Evolutionary conservation across 2,329 filamentous ascomycete species (phyloP).

Genomic region (Coniella lustricola): DNA sequence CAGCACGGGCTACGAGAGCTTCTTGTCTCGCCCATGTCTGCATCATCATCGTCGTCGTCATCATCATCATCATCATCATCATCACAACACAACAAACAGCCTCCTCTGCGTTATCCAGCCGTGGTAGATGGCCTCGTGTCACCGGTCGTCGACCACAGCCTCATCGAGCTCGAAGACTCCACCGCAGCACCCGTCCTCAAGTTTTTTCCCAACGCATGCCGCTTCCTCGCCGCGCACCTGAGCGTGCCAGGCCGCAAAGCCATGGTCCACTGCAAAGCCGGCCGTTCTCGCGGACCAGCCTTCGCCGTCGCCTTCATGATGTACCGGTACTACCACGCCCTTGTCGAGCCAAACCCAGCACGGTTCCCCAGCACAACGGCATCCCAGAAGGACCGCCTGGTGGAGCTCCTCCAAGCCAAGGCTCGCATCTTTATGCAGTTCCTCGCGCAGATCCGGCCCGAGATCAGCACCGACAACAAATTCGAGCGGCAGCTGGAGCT

Average conservation of each 20-base stretch:
- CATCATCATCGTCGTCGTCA: background rate
- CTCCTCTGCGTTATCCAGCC: background rate
- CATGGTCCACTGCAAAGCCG: slow-evolving; percentile 2
- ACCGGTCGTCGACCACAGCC: background rate
- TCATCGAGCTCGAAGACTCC: background rate
- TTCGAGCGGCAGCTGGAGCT: background rate
- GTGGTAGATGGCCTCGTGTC: background rate
- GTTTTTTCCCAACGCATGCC: slow-evolving; percentile 1
- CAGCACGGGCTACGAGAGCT: background rate
- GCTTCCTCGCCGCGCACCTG: background rate
- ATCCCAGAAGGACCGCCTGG: background rate
- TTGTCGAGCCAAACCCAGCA: background rate
- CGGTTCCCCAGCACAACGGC: background rate
- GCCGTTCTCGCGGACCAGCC: background rate
- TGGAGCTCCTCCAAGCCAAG: background rate
- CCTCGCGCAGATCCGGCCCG: background rate
- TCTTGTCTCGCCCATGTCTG: background rate
- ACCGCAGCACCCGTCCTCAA: background rate
- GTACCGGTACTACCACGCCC: background rate
- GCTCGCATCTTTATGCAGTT: background rate
- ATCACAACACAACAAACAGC: background rate
- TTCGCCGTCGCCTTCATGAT: background rate
- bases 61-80: background rate
- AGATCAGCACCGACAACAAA: background rate
- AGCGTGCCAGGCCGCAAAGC: background rate